Conservation (phyloP, 176 grass and related monocot genomes). For the Miscanthus lutarioriparius region DNA sequence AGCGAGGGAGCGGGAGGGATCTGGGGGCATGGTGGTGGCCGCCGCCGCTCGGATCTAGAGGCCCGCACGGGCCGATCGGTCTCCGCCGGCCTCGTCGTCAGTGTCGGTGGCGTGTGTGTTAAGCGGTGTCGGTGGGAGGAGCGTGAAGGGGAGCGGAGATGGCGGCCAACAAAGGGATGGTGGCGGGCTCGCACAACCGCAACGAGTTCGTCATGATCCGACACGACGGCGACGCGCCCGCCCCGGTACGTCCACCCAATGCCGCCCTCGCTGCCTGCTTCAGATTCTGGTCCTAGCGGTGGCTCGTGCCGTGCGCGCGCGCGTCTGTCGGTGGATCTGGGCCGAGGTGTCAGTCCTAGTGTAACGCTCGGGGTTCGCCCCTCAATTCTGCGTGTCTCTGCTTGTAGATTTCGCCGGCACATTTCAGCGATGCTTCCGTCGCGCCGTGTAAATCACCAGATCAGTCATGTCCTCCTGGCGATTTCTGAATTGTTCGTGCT, state of each 20-base stretch:
- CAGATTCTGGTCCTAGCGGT: neutral
- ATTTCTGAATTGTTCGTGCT: neutral
- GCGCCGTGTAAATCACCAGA: neutral
- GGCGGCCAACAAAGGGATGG: constrained; percentile 76
- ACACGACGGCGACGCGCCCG: constrained; percentile 62
- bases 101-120: neutral
- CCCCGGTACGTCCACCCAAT: constrained; percentile 25
- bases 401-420: neutral
- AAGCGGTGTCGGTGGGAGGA: too few relatives aligned
- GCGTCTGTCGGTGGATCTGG: constrained; percentile 43
- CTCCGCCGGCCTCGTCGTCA: neutral
- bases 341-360: neutral
- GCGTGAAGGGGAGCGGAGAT: constrained; percentile 13
- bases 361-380: neutral
- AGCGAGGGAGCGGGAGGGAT: neutral
- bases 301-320: neutral
- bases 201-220: constrained; percentile 92
- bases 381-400: neutral
- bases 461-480: neutral
- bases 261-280: neutral
- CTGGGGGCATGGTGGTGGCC: constrained; percentile 38
- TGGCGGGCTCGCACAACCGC: constrained; percentile 76
- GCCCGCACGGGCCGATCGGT: constrained; percentile 8
- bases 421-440: neutral
- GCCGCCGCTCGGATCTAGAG: constrained; percentile 37